Conservation (phyloP, 129 eudicot species). For the Flaveria sonorensis region DNA sequence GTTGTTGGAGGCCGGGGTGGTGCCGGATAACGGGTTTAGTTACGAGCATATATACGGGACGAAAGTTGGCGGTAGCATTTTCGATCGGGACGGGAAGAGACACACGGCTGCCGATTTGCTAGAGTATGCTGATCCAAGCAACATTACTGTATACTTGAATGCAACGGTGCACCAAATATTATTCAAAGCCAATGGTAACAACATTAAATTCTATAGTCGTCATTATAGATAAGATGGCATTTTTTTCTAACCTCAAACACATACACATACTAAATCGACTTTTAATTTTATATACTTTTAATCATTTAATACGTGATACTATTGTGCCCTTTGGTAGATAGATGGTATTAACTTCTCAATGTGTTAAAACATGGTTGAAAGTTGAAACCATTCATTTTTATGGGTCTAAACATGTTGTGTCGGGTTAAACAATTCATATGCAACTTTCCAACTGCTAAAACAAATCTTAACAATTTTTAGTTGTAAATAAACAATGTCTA, state of each 20-base stretch:
- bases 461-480: background rate
- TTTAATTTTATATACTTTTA: too few relatives aligned
- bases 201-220: background rate
- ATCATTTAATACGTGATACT: too few relatives aligned
- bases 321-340: too few relatives aligned
- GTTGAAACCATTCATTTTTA: background rate
- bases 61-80: constrained; percentile 76
- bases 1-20: constrained; percentile 63
- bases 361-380: too few relatives aligned
- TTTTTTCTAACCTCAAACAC: too few relatives aligned
- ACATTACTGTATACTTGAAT: constrained; percentile 53
- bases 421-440: background rate
- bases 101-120: constrained; percentile 87
- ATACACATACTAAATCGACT: too few relatives aligned
- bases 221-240: background rate
- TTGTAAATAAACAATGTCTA: too few relatives aligned
- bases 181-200: constrained; percentile 50
- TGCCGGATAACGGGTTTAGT: constrained; percentile 64
- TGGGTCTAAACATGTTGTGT: background rate
- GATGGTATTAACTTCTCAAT: background rate
- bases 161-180: constrained; percentile 67
- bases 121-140: constrained; percentile 64
- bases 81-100: constrained; percentile 62
- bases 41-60: constrained; percentile 71
- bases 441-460: background rate